These are phyloP conservation scores for Fusarium metavorans DNA, from an alignment of 2,329 filamentous ascomycete genomes.

Conservation along the genomic window DNA sequence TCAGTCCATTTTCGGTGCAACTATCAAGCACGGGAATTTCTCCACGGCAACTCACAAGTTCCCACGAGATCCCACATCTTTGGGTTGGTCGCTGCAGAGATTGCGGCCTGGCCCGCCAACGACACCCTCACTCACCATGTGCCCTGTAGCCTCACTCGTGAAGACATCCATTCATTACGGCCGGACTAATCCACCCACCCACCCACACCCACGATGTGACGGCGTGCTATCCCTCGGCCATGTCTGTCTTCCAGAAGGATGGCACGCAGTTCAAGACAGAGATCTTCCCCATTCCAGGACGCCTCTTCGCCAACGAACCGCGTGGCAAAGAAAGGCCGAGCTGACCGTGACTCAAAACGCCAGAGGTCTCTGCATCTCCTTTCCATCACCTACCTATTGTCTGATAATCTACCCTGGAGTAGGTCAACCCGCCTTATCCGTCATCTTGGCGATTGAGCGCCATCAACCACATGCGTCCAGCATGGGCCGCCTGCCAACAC, in stretches of 20 bases:
- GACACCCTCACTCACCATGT: not conserved
- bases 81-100: constrained; percentile 14
- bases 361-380: not conserved
- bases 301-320: constrained; percentile 12
- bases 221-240: constrained; percentile 25
- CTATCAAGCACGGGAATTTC: not conserved
- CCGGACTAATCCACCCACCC: not conserved
- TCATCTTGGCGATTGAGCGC: constrained; percentile 18
- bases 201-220: constrained; percentile 4
- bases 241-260: constrained; percentile 36
- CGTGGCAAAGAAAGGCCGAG: constrained; percentile 33
- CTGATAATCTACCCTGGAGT: constrained; percentile 10
- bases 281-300: constrained; percentile 34
- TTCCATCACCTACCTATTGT: constrained; percentile 7
- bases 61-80: not conserved
- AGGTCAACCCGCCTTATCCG: constrained; percentile 5
- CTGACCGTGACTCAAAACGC: constrained; percentile 12
- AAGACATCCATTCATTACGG: not conserved
- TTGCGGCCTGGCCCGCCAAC: not conserved
- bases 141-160: not conserved
- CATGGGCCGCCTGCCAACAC: constrained; percentile 11
- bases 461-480: constrained; percentile 4
- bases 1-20: not conserved
- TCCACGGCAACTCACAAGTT: constrained; percentile 10
- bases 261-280: constrained; percentile 18